A percentile compares a stretch with the other conserved stretches of the same genome.
Evolutionary conservation across 768 basidiomycete species (phyloP).

Genomic region (Lactifluus piperatus): DNA sequence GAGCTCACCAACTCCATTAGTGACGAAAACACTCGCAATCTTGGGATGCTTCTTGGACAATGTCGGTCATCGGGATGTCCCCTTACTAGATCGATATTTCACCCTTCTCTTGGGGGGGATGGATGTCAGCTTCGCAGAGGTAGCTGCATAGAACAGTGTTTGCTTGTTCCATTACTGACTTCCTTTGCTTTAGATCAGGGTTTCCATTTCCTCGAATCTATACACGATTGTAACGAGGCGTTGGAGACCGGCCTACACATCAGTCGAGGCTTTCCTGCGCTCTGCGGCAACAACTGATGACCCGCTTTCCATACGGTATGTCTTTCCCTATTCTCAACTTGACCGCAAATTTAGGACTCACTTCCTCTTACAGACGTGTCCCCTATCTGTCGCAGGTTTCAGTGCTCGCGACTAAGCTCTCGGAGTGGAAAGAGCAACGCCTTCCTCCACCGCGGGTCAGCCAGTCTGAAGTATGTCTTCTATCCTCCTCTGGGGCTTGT

Average conservation of each 20-base stretch:
- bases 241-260: conserved; percentile 16
- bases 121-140: conserved; percentile 81
- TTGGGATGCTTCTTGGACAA: conserved; percentile 59
- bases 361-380: conserved; percentile 34
- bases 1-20: conserved; percentile 31
- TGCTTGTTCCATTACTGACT: neutral
- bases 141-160: conserved; percentile 25
- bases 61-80: conserved; percentile 56
- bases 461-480: conserved; percentile 55
- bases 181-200: neutral
- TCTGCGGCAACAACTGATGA: conserved; percentile 9
- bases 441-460: conserved; percentile 80
- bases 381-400: conserved; percentile 49
- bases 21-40: conserved; percentile 65
- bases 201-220: conserved; percentile 11
- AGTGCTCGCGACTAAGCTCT: conserved; percentile 49
- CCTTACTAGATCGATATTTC: conserved; percentile 59
- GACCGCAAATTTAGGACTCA: neutral
- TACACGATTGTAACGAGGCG: conserved; percentile 17
- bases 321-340: neutral
- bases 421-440: conserved; percentile 63
- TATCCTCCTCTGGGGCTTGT: neutral
- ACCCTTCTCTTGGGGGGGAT: conserved; percentile 66
- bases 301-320: conserved; percentile 17
- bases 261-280: conserved; percentile 11